Percentiles rank a stretch among this genome's conserved stretches.
Conservation (phyloP, 1,284 basidiomycete species). For the Meripilus lineatus region DNA sequence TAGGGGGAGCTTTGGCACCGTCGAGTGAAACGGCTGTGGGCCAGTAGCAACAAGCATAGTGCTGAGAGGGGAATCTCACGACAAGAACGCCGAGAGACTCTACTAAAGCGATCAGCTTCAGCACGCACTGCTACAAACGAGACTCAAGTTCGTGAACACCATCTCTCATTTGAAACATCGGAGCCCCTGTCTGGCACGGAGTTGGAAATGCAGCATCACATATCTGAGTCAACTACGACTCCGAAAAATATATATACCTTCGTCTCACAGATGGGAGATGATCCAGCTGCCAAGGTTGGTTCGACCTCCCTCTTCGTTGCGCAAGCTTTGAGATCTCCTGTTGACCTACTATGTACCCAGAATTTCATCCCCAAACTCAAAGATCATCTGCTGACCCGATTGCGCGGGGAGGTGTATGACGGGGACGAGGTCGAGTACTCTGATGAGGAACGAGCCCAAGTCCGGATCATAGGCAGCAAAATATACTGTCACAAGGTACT, state of each 20-base stretch:
- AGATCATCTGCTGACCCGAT: slow-evolving; percentile 14
- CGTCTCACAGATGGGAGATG: neutral
- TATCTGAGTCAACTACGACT: neutral
- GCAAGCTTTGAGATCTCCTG: neutral
- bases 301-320: neutral
- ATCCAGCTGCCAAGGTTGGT: slow-evolving; percentile 4
- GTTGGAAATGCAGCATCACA: slow-evolving; percentile 6
- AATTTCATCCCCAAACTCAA: slow-evolving; percentile 16
- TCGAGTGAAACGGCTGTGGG: slow-evolving; percentile 11
- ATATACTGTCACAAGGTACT: slow-evolving; percentile 27
- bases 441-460: neutral
- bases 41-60: slow-evolving; percentile 9
- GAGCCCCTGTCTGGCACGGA: neutral
- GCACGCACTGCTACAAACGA: too few relatives aligned
- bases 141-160: too few relatives aligned
- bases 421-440: slow-evolving; percentile 3
- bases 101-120: neutral
- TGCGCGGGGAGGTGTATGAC: slow-evolving; percentile 1
- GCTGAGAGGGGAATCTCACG: slow-evolving; percentile 6
- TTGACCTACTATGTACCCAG: slow-evolving; percentile 10
- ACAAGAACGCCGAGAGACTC: slow-evolving; percentile 3
- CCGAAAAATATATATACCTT: neutral
- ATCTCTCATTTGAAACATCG: neutral
- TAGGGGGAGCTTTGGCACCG: slow-evolving; percentile 20
- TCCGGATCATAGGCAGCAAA: slow-evolving; percentile 13